phyloP scores from a whole-genome alignment of 805 yeast species.

The Priceomyces melissophilus region DNA sequence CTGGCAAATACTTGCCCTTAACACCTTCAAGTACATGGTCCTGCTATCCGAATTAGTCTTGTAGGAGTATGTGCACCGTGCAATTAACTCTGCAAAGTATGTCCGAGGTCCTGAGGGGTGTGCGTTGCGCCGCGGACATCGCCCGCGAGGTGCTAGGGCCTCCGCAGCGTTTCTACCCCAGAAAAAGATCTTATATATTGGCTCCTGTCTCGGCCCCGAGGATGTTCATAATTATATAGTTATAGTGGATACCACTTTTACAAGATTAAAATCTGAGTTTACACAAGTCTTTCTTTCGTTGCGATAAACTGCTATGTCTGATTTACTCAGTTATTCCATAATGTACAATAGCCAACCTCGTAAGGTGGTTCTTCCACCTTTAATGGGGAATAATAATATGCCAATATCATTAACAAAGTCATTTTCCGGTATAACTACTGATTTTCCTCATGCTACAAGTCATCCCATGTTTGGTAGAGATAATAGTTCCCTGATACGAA shows the following conservation, averaged over 20 bases:
- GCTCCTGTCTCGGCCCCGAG: conserved; percentile 6
- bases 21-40: too few relatives aligned
- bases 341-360: conserved; percentile 20
- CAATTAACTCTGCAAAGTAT: too few relatives aligned
- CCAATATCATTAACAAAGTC: too few relatives aligned
- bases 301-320: conserved; percentile 9
- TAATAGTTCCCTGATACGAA: background rate
- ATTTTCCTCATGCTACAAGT: too few relatives aligned
- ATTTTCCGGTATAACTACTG: too few relatives aligned
- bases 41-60: too few relatives aligned
- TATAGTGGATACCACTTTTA: background rate
- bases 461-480: background rate
- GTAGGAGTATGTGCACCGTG: too few relatives aligned
- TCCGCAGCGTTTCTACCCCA: background rate
- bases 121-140: background rate
- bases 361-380: conserved; percentile 3
- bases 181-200: conserved; percentile 1
- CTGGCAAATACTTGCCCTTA: too few relatives aligned
- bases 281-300: too few relatives aligned
- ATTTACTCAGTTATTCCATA: conserved; percentile 38
- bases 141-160: background rate
- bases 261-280: background rate
- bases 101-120: conserved; percentile 1
- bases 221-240: conserved; percentile 6
- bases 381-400: background rate